Evolutionary conservation across 441 rosid species (phyloP), one percentile per base, ranked within the genome.

Genomic region (Gossypium schwendimanii): DNA sequence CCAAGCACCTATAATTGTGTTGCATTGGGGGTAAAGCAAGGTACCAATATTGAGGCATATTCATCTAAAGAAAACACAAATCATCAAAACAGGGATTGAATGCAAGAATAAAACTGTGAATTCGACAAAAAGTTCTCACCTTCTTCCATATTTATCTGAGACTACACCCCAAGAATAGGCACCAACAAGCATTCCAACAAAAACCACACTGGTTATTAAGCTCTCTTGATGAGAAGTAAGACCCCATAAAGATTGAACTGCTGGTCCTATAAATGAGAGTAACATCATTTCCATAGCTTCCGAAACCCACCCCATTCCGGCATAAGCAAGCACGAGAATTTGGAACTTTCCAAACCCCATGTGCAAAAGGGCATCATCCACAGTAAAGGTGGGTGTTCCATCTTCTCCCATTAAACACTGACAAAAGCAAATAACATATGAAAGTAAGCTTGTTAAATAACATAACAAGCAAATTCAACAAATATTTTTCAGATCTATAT

Each of bases 201-300:
- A 95, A 73, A 95, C 97, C 7, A 87, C 87, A 31, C 87, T 92
- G 49, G 97, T 92, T 49, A 95, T 81, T 0, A 91, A 74, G 80
- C 97, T 89, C 75, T 95, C 96, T 77, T 92, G 80, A 45, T 80
- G 78, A 18, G 99, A 75, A 76, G 94, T 84, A 68, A 95, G 96
- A 74, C 63, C 78, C 99, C 99, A 95, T 0, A 79, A 73, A 8
- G 86, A 77, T 79, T 91, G 87, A 64, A 95, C 91, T 24, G 98
- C 96, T 12, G 98, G 93, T 44, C 99, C 99, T 1, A 95, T 73
- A 70, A 90, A 92, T 23, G 98, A 95, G 21, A 95, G 94, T 18
- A 94, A 89, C 98, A 95, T 95, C 92, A 95, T 85, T 77, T 95
- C 98, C 99, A 95, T 95, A 21, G 99, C 99, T 75, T 95, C 99